Percentiles rank a stretch among this genome's conserved stretches.
These are phyloP conservation scores for Hypomontagnella submonticulosa DNA, from an alignment of 495 filamentous ascomycete species.

Conservation along the genomic window DNA sequence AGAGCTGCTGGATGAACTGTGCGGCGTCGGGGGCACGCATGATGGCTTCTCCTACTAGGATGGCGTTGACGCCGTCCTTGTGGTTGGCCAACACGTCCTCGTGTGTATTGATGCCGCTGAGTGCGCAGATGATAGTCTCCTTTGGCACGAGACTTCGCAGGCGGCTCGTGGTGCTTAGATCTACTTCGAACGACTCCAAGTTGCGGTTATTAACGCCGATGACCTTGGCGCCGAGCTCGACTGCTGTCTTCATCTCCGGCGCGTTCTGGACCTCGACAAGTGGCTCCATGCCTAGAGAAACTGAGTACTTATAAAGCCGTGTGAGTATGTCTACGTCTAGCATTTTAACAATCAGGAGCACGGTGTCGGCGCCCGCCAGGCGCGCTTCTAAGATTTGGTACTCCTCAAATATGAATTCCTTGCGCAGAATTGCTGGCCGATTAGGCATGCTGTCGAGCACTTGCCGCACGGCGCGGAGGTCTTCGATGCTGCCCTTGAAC, in stretches of 20 bases:
- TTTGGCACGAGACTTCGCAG: conserved; percentile 85
- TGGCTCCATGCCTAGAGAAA: conserved; percentile 95
- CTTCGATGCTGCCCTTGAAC: conserved; percentile 98
- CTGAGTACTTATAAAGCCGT: conserved; percentile 86
- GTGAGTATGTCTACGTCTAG: conserved; percentile 78
- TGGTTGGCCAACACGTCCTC: conserved; percentile 90
- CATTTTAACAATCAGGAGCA: conserved; percentile 99
- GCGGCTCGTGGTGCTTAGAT: conserved; percentile 91
- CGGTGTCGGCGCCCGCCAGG: conserved; percentile 92
- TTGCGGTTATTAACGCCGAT: conserved; percentile 99
- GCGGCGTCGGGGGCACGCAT: conserved; percentile 88
- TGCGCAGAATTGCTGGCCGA: conserved; percentile 88
- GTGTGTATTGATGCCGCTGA: conserved; percentile 93
- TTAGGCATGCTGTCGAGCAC: conserved; percentile 90
- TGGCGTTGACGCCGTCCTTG: conserved; percentile 88
- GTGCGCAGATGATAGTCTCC: conserved; percentile 89
- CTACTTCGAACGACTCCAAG: conserved; percentile 94
- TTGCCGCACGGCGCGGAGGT: conserved; percentile 87
- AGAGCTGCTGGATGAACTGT: conserved; percentile 80
- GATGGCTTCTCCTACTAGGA: conserved; percentile 94
- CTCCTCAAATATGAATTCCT: conserved; percentile 98
- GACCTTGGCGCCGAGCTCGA: conserved; percentile 87
- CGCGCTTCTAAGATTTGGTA: conserved; percentile 98
- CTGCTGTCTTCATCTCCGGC: conserved; percentile 90
- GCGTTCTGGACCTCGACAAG: conserved; percentile 95